A percentile compares a stretch with the other conserved stretches of the same genome.
Evolutionary conservation across 306 rosid species (phyloP).

Genomic region (Trifolium repens): DNA sequence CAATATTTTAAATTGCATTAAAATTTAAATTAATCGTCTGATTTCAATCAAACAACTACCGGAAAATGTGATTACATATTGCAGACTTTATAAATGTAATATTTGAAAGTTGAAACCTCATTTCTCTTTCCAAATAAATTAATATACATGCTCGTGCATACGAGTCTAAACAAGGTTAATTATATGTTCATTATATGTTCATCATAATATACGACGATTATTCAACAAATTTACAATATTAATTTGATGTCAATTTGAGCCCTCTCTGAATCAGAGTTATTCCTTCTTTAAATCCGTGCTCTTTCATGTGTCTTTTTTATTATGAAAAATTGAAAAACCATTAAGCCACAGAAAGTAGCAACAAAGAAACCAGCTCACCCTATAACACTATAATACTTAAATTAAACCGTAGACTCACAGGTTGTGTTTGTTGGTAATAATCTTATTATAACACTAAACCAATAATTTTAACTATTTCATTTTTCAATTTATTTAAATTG

Average conservation of each 20-base stretch:
- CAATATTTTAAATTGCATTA: fast-evolving
- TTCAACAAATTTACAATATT: not conserved
- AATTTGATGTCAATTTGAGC: not conserved
- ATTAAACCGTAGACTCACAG: not conserved
- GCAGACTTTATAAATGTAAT: too few species aligned
- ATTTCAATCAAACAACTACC: too few species aligned
- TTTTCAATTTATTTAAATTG: not conserved
- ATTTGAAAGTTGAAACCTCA: too few species aligned
- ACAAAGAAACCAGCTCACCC: constrained; percentile 18
- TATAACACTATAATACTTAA: not conserved
- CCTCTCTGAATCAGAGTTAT: not conserved
- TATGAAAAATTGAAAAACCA: not conserved
- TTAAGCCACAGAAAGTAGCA: not conserved
- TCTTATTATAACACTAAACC: not conserved
- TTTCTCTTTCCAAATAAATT: too few species aligned
- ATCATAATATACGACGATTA: not conserved
- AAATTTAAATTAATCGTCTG: too few species aligned
- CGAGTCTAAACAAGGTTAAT: not conserved
- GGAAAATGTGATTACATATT: too few species aligned
- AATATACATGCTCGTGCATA: not conserved
- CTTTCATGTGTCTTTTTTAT: not conserved
- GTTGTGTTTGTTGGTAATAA: not conserved
- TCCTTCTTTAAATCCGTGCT: not conserved
- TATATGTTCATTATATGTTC: too few species aligned
- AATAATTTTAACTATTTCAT: not conserved